phyloP scores from a whole-genome alignment of 306 rosid genomes.

The Lotus japonicus region DNA sequence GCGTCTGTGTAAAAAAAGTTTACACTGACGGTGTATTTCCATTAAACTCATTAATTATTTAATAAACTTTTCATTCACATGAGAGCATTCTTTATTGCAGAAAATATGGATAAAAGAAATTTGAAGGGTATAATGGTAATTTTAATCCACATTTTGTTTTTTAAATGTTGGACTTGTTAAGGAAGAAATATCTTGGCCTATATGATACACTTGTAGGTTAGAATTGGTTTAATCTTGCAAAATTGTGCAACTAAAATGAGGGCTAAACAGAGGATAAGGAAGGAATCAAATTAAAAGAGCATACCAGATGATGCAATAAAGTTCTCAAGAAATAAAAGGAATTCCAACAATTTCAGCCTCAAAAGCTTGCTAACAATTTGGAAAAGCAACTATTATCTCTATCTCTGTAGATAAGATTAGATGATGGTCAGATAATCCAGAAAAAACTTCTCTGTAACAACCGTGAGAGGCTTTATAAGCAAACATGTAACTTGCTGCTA shows the following conservation, averaged over 20 bases:
- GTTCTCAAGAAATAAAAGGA: neutral
- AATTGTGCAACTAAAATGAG: neutral
- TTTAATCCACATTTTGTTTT: neutral
- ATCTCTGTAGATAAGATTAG: constrained; percentile 1
- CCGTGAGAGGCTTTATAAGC: constrained; percentile 8
- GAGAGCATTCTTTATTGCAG: too few relatives aligned
- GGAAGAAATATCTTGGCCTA: neutral
- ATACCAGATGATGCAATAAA: neutral
- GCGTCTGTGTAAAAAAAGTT: too few relatives aligned
- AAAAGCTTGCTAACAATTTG: constrained; percentile 33
- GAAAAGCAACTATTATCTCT: constrained; percentile 14
- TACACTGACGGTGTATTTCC: too few relatives aligned
- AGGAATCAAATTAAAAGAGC: neutral
- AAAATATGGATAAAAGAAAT: neutral
- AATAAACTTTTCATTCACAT: too few relatives aligned
- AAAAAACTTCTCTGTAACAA: constrained; percentile 16
- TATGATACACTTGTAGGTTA: neutral
- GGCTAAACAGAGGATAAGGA: neutral
- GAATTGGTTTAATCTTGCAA: neutral
- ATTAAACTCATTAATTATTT: too few relatives aligned
- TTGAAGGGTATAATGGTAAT: neutral
- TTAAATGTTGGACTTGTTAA: neutral
- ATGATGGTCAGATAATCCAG: neutral
- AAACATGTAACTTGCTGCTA: neutral
- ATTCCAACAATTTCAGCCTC: constrained; percentile 24